phyloP scores from a whole-genome alignment of 371 early-diverging fungal genomes.

The Aphelidium insulamus region DNA sequence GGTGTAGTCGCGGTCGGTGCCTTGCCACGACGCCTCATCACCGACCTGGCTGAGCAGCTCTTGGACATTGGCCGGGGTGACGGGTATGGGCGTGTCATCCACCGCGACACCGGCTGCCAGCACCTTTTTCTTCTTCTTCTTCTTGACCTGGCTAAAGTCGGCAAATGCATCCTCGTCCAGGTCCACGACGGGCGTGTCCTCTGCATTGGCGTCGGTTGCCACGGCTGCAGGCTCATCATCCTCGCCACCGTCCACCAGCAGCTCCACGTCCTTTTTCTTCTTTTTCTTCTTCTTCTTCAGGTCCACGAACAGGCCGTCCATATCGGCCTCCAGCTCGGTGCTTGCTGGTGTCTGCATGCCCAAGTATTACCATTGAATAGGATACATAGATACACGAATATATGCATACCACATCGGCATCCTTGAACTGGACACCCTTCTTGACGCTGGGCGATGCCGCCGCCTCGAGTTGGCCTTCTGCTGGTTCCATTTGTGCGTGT shows the following conservation, averaged over 20 bases:
- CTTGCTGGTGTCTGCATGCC: too few relatives aligned
- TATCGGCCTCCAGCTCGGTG: slow-evolving; percentile 43
- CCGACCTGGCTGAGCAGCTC: slow-evolving; percentile 8
- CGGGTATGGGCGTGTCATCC: slow-evolving; percentile 22
- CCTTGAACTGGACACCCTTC: too few relatives aligned
- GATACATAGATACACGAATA: too few relatives aligned
- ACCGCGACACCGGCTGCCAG: slow-evolving; percentile 67
- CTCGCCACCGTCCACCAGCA: slow-evolving; percentile 13
- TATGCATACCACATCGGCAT: too few relatives aligned
- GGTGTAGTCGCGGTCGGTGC: slow-evolving; percentile 78
- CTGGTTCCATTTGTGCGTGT: too few relatives aligned
- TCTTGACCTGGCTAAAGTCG: slow-evolving; percentile 59
- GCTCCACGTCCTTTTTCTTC: slow-evolving; percentile 36
- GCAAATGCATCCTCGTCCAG: slow-evolving; percentile 23
- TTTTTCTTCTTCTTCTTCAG: slow-evolving; percentile 79
- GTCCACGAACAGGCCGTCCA: slow-evolving; percentile 55
- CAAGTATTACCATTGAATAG: too few relatives aligned
- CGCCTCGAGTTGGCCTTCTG: too few relatives aligned
- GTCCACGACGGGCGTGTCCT: slow-evolving; percentile 17
- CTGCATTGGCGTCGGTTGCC: too few relatives aligned
- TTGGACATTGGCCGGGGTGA: slow-evolving; percentile 10
- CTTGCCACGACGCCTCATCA: slow-evolving; percentile 60
- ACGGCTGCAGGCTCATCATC: slow-evolving; percentile 19
- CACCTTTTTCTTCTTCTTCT: slow-evolving; percentile 40
- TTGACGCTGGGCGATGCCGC: too few relatives aligned